phyloP scores from a whole-genome alignment of 495 filamentous ascomycete genomes.

The Xylaria venustula region DNA sequence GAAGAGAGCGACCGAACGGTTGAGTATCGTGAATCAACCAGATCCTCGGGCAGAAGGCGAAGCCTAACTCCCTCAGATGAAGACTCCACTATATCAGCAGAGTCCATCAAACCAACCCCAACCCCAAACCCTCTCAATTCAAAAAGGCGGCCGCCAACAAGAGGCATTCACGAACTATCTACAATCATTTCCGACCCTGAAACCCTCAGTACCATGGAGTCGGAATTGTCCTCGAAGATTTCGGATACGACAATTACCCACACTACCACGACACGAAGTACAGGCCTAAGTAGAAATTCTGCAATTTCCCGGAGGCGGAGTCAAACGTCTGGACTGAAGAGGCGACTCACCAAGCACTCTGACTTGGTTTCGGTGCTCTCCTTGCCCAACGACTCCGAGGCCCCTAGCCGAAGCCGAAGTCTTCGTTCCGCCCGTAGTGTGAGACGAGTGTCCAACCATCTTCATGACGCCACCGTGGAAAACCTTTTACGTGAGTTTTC shows the following conservation, averaged over 20 bases:
- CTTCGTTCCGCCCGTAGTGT: conserved; percentile 69
- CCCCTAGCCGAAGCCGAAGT: conserved; percentile 55
- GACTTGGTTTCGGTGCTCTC: conserved; percentile 93
- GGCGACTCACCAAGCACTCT: conserved; percentile 84
- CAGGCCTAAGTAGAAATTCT: conserved; percentile 35
- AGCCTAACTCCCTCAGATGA: conserved; percentile 27
- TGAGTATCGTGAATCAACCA: conserved; percentile 27
- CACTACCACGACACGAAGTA: conserved; percentile 48
- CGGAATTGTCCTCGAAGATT: conserved; percentile 40
- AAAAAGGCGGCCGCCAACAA: conserved; percentile 62
- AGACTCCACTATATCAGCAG: conserved; percentile 33
- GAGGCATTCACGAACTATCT: conserved; percentile 66
- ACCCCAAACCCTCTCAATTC: conserved; percentile 25
- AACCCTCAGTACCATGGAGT: conserved; percentile 50
- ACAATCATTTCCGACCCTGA: conserved; percentile 66
- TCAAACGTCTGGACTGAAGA: conserved; percentile 55
- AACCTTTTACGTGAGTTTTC: conserved; percentile 80
- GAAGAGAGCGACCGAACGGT: conserved; percentile 32
- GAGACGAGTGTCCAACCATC: conserved; percentile 63
- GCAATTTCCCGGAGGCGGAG: conserved; percentile 40
- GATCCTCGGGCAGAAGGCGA: conserved; percentile 27
- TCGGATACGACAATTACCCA: conserved; percentile 53
- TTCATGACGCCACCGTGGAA: conserved; percentile 62
- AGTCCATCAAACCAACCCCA: conserved; percentile 27
- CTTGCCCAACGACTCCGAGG: conserved; percentile 59